phyloP scores from a whole-genome alignment of 148 eudicot species.

The Diospyros kaki region DNA sequence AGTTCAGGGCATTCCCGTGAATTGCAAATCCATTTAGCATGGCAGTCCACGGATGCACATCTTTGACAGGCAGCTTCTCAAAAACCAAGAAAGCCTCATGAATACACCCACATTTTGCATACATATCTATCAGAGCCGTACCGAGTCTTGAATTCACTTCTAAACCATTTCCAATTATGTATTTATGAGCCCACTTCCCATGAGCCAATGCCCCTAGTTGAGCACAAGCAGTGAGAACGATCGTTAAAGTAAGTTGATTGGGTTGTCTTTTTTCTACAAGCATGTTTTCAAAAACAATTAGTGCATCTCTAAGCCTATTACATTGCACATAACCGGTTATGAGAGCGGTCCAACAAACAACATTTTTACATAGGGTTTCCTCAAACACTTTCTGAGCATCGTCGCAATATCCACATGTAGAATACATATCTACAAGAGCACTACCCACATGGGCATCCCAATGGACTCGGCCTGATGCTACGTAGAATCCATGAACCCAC shows the following conservation, averaged over 20 bases:
- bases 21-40: conserved; percentile 27
- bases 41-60: conserved; percentile 24
- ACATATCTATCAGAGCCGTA: conserved; percentile 28
- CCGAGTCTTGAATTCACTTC: conserved; percentile 14
- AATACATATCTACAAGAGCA: conserved; percentile 29
- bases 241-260: conserved; percentile 18
- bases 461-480: conserved; percentile 21
- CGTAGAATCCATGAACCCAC: conserved; percentile 29
- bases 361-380: conserved; percentile 14
- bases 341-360: conserved; percentile 24
- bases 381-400: conserved; percentile 17
- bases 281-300: conserved; percentile 22
- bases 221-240: conserved; percentile 24
- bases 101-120: conserved; percentile 28
- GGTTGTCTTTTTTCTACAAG: conserved; percentile 13
- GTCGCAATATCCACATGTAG: conserved; percentile 12
- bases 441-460: conserved; percentile 21
- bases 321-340: conserved; percentile 17
- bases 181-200: conserved; percentile 22
- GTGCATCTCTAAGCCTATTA: conserved; percentile 18
- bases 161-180: not conserved
- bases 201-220: conserved; percentile 21
- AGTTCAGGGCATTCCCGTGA: conserved; percentile 15
- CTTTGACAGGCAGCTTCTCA: conserved; percentile 8
- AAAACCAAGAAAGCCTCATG: conserved; percentile 18